Evolutionary conservation across 73 alveolate genomes (phyloP), one percentile per base, ranked within the genome.

Genomic region (Tetrahymena borealis): DNA sequence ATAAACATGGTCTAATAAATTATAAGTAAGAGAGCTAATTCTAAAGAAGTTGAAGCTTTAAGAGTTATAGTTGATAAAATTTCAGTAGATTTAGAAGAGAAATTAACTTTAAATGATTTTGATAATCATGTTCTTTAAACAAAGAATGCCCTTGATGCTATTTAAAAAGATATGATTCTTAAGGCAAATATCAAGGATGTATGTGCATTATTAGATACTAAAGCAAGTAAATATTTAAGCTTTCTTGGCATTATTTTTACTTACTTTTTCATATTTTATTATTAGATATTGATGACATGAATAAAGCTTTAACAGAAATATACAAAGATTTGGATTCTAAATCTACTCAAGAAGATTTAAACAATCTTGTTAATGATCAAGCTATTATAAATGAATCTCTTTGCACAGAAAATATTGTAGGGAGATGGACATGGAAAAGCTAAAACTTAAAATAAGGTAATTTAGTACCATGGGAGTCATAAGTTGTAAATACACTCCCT

Each of bases 341-440:
- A 92, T 96, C 95, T 16, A 93, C 90, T 77, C 91, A 78, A 18
- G 97, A 91, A 33, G 99, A 96, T 38, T 94, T 98, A 42, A 93
- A 96, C 35, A 91, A 78, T 28, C 94, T 97, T 18, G 90, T 97
- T 92, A 94, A 96, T 90, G 97, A 97, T 36, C 96, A 98, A 92
- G 98, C 99, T 35, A 91, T 95, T 33, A 94, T 98, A 39, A 98
- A 97, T 95, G 99, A 98, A 90, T 97, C 99, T 16, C 95, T 98
- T 78, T 97, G 99, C 78, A 97, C 98, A 43, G 98, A 98, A 95
- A 98, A 98, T 94, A 95, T 97, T 91, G 93, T 98, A 31, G 99
- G 99, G 16, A 97, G 99, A 91, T 98, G 99, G 99, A 40, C 97
- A 4, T 98, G 99, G 99, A 97, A 98, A 92, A 94, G 98, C 11